These are phyloP conservation scores for Mallotus japonicus DNA, from an alignment of 441 rosid genomes.

Conservation along the genomic window DNA sequence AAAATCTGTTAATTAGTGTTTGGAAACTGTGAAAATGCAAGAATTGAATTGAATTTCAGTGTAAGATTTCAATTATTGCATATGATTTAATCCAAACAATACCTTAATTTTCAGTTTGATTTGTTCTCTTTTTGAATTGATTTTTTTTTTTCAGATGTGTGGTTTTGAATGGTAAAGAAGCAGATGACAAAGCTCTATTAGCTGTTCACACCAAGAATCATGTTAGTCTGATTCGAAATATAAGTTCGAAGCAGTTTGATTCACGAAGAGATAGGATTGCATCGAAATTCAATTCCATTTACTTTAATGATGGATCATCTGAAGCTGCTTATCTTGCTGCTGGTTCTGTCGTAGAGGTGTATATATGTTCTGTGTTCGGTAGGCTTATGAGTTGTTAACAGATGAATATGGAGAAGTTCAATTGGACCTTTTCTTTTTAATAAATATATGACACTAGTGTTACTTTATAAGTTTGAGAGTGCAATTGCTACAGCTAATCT, in stretches of 20 bases:
- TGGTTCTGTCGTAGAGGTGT: conserved; percentile 84
- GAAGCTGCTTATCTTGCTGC: conserved; percentile 87
- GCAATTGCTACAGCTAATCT: background rate
- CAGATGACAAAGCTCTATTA: conserved; percentile 53
- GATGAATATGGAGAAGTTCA: no score
- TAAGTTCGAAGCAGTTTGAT: conserved; percentile 62
- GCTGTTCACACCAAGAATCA: conserved; percentile 65
- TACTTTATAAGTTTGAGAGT: background rate
- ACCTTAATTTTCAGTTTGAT: background rate
- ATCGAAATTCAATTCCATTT: conserved; percentile 61
- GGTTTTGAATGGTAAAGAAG: conserved; percentile 61
- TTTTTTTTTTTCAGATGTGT: conserved; percentile 54
- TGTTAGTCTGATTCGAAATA: conserved; percentile 56
- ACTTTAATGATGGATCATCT: conserved; percentile 80
- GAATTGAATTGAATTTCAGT: no score
- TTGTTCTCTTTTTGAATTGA: background rate
- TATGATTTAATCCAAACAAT: no score
- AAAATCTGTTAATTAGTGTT: no score
- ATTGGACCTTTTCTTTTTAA: no score
- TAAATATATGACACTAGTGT: no score
- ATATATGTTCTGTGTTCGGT: no score
- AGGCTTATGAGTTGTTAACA: no score
- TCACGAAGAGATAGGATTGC: conserved; percentile 52
- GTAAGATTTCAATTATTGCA: no score
- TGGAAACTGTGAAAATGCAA: no score